Base-by-base conservation (phyloP, 169 alveolate species). In the Eimeria praecox region DNA sequence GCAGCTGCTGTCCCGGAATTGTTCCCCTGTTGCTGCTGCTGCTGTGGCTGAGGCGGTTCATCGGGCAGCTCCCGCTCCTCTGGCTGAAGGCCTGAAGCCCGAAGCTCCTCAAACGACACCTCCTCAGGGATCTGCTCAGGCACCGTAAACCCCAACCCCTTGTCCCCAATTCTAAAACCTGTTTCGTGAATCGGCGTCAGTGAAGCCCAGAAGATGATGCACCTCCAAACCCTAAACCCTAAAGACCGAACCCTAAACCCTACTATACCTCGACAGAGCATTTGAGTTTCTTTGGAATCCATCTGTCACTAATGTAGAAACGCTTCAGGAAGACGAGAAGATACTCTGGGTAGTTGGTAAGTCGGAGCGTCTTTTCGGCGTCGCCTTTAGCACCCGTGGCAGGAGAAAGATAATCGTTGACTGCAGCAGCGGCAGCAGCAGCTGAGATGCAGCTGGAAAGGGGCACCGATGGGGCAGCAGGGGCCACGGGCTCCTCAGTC, bases 311-410 rank as follows among this genome's bases (percentile, higher is more conserved):
- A 14, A 95, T 95, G 77, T 96, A 97, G 85, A 97, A 97, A 49
- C 97, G 95, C 91, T 98, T 97, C 54, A 97, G 97, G 49, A 97
- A 96, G 59, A 97, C 96, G 59, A 96, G 87, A 49, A 97, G 97
- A 90, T 97, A 97, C 22, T 96, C 96, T 10, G 98, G 97, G 94
- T 95, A 97, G 52, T 92, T 87, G 85, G 95, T 94, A 38, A 96
- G 95, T n/a, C 97, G 96, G 30, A 90, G 82, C 62, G 90, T 88
- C 92, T 94, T 96, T 40, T 66, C 73, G 40, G 97, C 93, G 46
- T 82, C 88, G 64, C 92, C 96, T 64, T 52, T 62, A n/a, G 62
- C 46, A 62, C 88, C 88, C 0, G 96, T 93, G 35, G 96, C 96
- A 5, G 96, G 77, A 18, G 96, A 93, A 33, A 69, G 73, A 77